Percentiles rank a stretch among this genome's conserved stretches.
These are phyloP conservation scores for Aspergillus mulundensis DNA, from an alignment of 495 filamentous ascomycete species.

Conservation along the genomic window DNA sequence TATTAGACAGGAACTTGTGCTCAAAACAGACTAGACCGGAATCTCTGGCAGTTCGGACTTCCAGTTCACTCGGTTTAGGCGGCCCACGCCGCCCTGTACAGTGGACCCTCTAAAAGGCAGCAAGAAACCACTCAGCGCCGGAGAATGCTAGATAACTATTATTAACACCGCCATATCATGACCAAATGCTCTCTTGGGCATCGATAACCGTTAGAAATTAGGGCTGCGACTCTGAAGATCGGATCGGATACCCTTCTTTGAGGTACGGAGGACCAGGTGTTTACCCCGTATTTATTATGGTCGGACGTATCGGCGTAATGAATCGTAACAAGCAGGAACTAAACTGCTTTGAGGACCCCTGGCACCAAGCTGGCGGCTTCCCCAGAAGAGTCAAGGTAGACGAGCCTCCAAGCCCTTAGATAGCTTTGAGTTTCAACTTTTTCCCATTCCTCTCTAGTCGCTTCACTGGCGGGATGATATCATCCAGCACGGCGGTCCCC, in stretches of 20 bases:
- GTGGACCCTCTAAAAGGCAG: not conserved
- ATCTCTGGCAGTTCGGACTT: not conserved
- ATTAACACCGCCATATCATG: not conserved
- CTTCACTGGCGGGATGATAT: slow-evolving; percentile 1
- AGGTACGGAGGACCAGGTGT: not conserved
- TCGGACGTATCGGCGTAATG: not conserved
- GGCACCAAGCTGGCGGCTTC: not conserved
- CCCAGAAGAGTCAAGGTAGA: slow-evolving; percentile 9
- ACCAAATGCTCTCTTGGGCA: slow-evolving; percentile 1
- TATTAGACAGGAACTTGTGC: not conserved
- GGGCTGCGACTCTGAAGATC: not conserved
- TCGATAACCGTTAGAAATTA: not conserved
- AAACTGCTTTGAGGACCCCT: not conserved
- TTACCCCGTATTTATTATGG: not conserved
- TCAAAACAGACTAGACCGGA: not conserved
- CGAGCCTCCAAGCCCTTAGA: not conserved
- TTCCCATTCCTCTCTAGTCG: not conserved
- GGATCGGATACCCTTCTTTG: too few species aligned
- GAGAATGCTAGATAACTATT: not conserved
- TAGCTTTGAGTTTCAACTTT: not conserved
- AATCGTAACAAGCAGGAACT: not conserved
- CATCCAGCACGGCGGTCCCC: slow-evolving; percentile 2
- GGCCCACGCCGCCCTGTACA: slow-evolving; percentile 5
- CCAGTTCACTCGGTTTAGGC: not conserved
- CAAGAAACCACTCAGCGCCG: slow-evolving; percentile 2